A percentile compares a stretch with the other conserved stretches of the same genome.
phyloP scores from a whole-genome alignment of 352 stramenopile genomes.

The Pythium chondricola region DNA sequence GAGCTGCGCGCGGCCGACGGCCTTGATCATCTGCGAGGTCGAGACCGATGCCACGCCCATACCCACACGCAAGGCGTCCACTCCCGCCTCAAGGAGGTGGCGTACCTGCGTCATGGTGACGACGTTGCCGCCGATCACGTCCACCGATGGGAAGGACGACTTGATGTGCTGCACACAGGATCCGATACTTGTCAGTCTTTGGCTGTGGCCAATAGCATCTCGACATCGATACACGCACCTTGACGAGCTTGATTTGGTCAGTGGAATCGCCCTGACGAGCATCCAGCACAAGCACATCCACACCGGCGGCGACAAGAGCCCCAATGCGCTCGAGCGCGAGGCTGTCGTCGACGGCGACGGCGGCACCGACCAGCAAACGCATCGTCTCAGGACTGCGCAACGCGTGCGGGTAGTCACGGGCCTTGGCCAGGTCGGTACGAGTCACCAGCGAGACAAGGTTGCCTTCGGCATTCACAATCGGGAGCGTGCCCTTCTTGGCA shows the following conservation, averaged over 20 bases:
- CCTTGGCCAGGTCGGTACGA: slow-evolving; percentile 95
- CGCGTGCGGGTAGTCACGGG: slow-evolving; percentile 92
- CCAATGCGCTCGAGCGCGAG: slow-evolving; percentile 88
- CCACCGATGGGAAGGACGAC: slow-evolving; percentile 74
- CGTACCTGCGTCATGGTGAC: slow-evolving; percentile 94
- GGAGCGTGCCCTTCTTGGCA: slow-evolving; percentile 98
- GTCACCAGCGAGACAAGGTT: slow-evolving; percentile 97
- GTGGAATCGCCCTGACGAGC: slow-evolving; percentile 96
- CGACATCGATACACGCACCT: slow-evolving; percentile 12
- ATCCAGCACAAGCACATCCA: slow-evolving; percentile 98
- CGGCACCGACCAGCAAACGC: slow-evolving; percentile 93
- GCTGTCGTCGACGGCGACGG: slow-evolving; percentile 93
- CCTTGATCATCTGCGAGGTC: slow-evolving; percentile 98
- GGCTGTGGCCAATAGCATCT: neutral
- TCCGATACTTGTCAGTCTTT: no score
- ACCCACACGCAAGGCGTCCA: slow-evolving; percentile 97
- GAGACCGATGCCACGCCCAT: slow-evolving; percentile 99
- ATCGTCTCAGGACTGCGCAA: slow-evolving; percentile 92
- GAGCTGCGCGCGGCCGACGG: slow-evolving; percentile 95
- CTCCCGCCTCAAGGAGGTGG: slow-evolving; percentile 95
- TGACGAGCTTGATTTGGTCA: slow-evolving; percentile 60
- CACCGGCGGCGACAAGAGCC: slow-evolving; percentile 87
- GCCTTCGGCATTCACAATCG: slow-evolving; percentile 94
- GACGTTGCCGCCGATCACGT: slow-evolving; percentile 98
- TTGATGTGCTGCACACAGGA: slow-evolving; percentile 93